A percentile compares a stretch with the other conserved stretches of the same genome.
Evolutionary conservation across 1,139 yeast genomes (phyloP).

Genomic region (Williopsis jadinii): DNA sequence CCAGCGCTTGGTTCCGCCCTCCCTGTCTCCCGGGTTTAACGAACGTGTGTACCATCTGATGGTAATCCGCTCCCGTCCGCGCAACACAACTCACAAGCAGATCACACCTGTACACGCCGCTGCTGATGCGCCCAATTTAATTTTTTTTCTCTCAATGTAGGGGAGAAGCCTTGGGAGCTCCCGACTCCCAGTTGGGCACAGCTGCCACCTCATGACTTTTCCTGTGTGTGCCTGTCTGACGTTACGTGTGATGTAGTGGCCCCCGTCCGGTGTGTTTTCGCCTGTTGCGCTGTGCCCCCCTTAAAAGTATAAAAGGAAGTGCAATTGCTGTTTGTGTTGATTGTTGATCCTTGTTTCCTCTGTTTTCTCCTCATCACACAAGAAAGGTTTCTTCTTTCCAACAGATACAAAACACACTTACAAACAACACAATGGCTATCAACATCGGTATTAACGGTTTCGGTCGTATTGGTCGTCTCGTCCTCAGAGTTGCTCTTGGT

Average conservation of each 20-base stretch:
- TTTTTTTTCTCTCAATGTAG: too few species aligned
- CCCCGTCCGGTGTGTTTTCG: neutral
- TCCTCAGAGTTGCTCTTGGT: constrained; percentile 66
- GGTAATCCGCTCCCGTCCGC: too few species aligned
- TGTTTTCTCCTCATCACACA: neutral
- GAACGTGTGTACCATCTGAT: too few species aligned
- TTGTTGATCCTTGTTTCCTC: neutral
- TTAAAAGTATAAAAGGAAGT: neutral
- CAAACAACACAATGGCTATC: constrained; percentile 22
- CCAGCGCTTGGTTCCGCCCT: too few species aligned
- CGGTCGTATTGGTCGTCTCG: constrained; percentile 86
- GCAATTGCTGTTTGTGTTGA: neutral
- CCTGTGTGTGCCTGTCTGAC: too few species aligned
- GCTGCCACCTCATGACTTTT: constrained; percentile 4
- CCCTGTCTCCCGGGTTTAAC: too few species aligned
- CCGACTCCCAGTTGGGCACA: too few species aligned
- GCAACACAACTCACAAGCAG: too few species aligned
- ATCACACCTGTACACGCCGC: too few species aligned
- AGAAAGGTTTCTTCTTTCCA: neutral
- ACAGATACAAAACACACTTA: neutral
- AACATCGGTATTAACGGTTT: constrained; percentile 80
- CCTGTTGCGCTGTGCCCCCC: neutral
- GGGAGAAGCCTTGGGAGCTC: too few species aligned
- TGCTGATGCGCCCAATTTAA: too few species aligned
- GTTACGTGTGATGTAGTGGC: too few species aligned